These are phyloP conservation scores for Aureobasidium sp. DNA, from an alignment of 2,329 filamentous ascomycete species.

Conservation along the genomic window DNA sequence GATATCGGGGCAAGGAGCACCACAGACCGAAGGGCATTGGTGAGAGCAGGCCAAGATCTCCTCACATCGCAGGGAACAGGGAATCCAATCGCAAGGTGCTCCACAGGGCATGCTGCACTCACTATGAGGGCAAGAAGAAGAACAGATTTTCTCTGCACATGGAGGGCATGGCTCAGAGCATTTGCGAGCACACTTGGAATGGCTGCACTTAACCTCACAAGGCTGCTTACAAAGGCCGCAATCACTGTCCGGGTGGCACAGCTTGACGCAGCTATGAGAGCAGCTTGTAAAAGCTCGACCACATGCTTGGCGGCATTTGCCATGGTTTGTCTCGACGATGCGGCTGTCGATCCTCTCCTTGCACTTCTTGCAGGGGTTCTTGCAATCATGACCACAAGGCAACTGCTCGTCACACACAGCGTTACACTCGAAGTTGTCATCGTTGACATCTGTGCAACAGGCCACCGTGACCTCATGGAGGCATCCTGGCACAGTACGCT, in stretches of 20 bases:
- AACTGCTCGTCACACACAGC: conserved; percentile 39
- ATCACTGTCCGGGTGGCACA: conserved; percentile 44
- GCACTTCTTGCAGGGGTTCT: conserved; percentile 43
- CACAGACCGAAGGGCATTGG: conserved; percentile 57
- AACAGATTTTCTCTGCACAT: conserved; percentile 30
- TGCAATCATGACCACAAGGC: conserved; percentile 53
- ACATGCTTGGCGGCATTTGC: conserved; percentile 42
- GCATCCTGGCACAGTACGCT: conserved; percentile 47
- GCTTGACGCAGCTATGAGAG: conserved; percentile 43
- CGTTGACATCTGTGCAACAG: conserved; percentile 43
- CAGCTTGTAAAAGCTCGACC: conserved; percentile 47
- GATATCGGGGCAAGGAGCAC: conserved; percentile 49
- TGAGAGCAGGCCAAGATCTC: conserved; percentile 50
- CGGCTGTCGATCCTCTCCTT: conserved; percentile 28
- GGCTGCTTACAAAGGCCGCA: conserved; percentile 42
- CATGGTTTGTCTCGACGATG: conserved; percentile 35
- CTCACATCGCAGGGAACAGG: conserved; percentile 54
- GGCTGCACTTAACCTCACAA: conserved; percentile 51
- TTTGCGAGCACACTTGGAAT: conserved; percentile 46
- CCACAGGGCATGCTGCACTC: conserved; percentile 38
- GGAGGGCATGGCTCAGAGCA: conserved; percentile 56
- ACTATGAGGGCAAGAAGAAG: conserved; percentile 32
- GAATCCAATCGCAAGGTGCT: conserved; percentile 60
- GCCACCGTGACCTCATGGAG: conserved; percentile 42
- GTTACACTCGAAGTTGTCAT: conserved; percentile 39